Conservation (phyloP, 441 rosid species). For the Adansonia rubrostipa region DNA sequence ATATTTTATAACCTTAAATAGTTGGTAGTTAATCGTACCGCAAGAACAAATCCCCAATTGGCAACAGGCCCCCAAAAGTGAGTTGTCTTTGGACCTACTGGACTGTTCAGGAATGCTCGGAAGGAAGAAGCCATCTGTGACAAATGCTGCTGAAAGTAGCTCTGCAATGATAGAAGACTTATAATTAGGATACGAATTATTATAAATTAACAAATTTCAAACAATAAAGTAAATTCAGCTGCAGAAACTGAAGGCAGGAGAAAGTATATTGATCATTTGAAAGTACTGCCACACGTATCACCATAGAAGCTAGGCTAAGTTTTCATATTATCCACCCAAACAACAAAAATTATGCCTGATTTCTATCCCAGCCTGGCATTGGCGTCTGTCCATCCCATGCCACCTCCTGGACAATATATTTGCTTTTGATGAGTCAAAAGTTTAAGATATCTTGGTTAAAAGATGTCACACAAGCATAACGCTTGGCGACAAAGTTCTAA, state of each 20-base stretch:
- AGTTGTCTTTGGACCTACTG: conserved; percentile 93
- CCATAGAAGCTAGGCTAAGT: background rate
- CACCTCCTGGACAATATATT: background rate
- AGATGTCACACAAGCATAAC: background rate
- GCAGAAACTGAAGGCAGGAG: background rate
- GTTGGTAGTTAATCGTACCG: conserved; percentile 54
- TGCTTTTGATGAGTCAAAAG: background rate
- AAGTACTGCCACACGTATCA: background rate
- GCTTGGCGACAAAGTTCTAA: background rate
- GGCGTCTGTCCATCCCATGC: background rate
- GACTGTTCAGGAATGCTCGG: conserved; percentile 85
- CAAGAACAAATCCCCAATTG: conserved; percentile 92
- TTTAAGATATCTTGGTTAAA: background rate
- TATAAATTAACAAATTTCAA: background rate
- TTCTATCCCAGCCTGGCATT: background rate
- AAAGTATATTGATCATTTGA: background rate
- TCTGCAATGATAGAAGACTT: conserved; percentile 17
- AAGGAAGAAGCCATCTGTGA: conserved; percentile 60
- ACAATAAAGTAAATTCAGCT: background rate
- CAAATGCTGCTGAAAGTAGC: conserved; percentile 8
- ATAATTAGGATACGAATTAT: background rate
- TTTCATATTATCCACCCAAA: background rate
- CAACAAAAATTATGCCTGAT: background rate
- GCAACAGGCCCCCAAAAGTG: conserved; percentile 99
- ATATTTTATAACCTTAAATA: conserved; percentile 15